Percentiles rank a stretch among this genome's conserved stretches.
Conservation (phyloP, 2,329 filamentous ascomycete genomes). For the Chaetomiaceae sp. region DNA sequence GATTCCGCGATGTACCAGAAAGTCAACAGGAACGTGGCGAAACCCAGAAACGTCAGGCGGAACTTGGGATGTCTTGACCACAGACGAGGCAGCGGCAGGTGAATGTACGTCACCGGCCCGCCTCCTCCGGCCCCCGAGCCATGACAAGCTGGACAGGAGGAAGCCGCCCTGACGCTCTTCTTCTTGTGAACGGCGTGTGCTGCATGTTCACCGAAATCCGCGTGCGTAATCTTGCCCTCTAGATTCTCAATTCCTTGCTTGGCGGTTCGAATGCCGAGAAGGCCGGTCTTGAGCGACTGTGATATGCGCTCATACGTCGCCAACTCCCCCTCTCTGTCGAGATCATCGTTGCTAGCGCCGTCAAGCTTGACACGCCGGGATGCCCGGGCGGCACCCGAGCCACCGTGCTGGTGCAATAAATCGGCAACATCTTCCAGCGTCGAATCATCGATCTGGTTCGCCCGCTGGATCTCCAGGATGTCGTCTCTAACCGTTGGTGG, state of each 20-base stretch:
- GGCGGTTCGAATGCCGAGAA: conserved; percentile 47
- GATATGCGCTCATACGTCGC: conserved; percentile 45
- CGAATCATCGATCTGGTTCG: conserved; percentile 52
- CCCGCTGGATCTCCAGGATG: conserved; percentile 45
- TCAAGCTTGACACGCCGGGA: conserved; percentile 13
- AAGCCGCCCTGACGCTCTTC: not conserved
- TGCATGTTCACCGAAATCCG: conserved; percentile 23
- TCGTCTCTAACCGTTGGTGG: conserved; percentile 51
- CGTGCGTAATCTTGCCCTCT: conserved; percentile 44
- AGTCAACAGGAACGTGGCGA: conserved; percentile 37
- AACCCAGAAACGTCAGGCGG: conserved; percentile 43
- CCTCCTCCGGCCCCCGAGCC: not conserved
- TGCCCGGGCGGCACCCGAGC: conserved; percentile 9
- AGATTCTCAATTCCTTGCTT: conserved; percentile 54
- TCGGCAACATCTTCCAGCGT: conserved; percentile 54
- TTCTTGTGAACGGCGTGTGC: not conserved
- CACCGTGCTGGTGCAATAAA: conserved; percentile 34
- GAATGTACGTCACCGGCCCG: conserved; percentile 32
- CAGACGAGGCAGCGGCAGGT: conserved; percentile 41
- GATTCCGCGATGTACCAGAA: conserved; percentile 53
- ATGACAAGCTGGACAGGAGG: conserved; percentile 17
- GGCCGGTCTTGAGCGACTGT: conserved; percentile 44
- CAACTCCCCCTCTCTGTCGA: conserved; percentile 36
- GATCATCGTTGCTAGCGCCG: conserved; percentile 10
- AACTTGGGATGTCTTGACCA: conserved; percentile 40